Base-by-base conservation (phyloP, 1,139 yeast species). In the Yamadazyma membranifaciens region DNA sequence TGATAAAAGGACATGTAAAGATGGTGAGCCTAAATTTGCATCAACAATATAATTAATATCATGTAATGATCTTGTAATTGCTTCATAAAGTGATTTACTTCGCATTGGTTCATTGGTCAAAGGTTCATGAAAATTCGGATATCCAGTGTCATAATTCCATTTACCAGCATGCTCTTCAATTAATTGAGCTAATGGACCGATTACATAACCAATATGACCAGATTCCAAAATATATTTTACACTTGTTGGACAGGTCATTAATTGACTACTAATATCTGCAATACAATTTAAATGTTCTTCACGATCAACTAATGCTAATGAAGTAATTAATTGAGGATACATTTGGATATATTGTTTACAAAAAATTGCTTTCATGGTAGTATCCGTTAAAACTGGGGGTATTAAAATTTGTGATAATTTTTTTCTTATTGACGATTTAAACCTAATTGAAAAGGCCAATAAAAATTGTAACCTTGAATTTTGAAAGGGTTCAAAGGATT, bases 161-260 rank as follows among this genome's bases (percentile, higher is more conserved):
- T 45, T 48, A 1, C 69, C 46, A 0, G 69, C 57, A 39, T 63
- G 54, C 6, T 69, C 67, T 42, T 72, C 73, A 37, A 80, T 71
- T 6, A 79, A 47, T n/a, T 63, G 63, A 6, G 70, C 60, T 4
- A 77, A 58, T 1, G 85, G 77, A 41, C 73, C 72, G 15, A 83
- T 47, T 1, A 81, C 59, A 39, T 67, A 64, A 2, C 68, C 60
- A 10, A 78, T 57, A 10, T 62, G 54, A 0, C 67, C 65, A 2
- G 62, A 47, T 3, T 64, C 55, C 31, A 80, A 60, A 9, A 78
- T 62, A 32, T 53, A 56, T 37, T 65, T 60, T 1, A 80, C 73
- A 28, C 80, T 76, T 7, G 75, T 72, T 1, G 87, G 87, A 49
- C 87, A 80, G 0, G 86, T 80, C 55, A 81, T 80, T 13, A 83